Evolutionary conservation across 1,284 basidiomycete genomes (phyloP), one percentile per base, ranked within the genome.

Genomic region (Stereum hirsutum): DNA sequence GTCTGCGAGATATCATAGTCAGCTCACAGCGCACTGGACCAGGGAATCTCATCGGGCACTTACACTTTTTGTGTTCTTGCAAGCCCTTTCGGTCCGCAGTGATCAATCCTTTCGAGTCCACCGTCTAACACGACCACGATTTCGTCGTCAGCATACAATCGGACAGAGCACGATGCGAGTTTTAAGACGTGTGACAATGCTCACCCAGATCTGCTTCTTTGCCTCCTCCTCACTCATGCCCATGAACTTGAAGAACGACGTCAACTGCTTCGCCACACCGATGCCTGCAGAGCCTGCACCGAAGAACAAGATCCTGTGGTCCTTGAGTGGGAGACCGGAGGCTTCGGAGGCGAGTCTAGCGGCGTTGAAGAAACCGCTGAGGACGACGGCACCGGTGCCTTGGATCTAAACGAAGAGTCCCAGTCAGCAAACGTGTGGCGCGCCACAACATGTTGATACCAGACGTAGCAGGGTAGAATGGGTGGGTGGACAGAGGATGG

Each of bases 231-330:
- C 78, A 20, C 64, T 68, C 58, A 87, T 53, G 6, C 85, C 84
- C 28, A 67, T 56, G 52, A 75, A 59, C n/a, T 68, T 78, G 65
- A 89, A 89, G 63, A 86, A 87, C 34, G 80, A 81, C 57, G 77
- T 64, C 43, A 89, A 66, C 52, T 89, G 84, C 61, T 83, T 83
- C 26, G 81, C 86, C 23, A 89, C 87, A 50, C 89, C 86, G 34
- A 85, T 77, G n/a, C 84, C 84, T 1, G 81, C 79, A 8, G 80
- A 83, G 4, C 84, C 84, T 6, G 84, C 81, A 11, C 85, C 85
- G 36, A 89, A 81, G 73, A 90, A 89, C 32, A 91, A 68, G 45
- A 91, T 80, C 44, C 71, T 75, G 49, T 91, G 89, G 45, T 91
- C 87, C 30, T 70, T 64, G 41, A 87, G 61, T 1, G 74, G 67